Conservation (phyloP, 345 rosid species). For the Carallia brachiata region DNA sequence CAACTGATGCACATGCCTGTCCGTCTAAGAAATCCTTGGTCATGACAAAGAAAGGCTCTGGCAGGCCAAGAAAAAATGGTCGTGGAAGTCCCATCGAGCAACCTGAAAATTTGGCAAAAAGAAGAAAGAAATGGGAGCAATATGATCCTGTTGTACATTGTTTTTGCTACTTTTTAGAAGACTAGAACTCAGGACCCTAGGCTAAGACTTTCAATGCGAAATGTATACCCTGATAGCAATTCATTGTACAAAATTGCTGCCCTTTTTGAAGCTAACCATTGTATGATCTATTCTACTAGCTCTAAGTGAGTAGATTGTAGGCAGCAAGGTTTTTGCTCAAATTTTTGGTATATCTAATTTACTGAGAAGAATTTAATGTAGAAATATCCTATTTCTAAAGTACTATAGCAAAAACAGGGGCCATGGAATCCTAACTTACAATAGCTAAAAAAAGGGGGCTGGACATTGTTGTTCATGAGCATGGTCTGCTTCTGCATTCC, state of each 20-base stretch:
- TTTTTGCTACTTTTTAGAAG: not conserved
- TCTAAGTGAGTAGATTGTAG: no score
- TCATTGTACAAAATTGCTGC: slow-evolving; percentile 19
- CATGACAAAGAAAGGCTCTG: slow-evolving; percentile 25
- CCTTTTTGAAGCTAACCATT: slow-evolving; percentile 6
- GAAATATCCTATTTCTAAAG: no score
- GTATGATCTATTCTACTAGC: not conserved
- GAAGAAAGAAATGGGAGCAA: slow-evolving; percentile 49
- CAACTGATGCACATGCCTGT: slow-evolving; percentile 29
- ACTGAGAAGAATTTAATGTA: no score
- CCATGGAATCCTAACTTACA: no score
- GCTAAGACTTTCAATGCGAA: not conserved
- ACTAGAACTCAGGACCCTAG: not conserved
- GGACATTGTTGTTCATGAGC: no score
- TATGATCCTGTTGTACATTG: slow-evolving; percentile 29
- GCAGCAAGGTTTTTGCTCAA: no score
- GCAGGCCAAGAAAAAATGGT: slow-evolving; percentile 33
- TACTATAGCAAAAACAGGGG: no score
- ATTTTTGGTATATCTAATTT: no score
- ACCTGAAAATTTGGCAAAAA: slow-evolving; percentile 27
- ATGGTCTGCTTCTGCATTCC: no score
- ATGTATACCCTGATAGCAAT: slow-evolving; percentile 13
- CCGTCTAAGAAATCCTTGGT: slow-evolving; percentile 41
- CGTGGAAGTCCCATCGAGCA: slow-evolving; percentile 11
- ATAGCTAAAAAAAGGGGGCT: no score